Percentiles rank a stretch among this genome's conserved stretches.
Evolutionary conservation across 345 rosid species (phyloP).

Genomic region (Moringa oleifera): DNA sequence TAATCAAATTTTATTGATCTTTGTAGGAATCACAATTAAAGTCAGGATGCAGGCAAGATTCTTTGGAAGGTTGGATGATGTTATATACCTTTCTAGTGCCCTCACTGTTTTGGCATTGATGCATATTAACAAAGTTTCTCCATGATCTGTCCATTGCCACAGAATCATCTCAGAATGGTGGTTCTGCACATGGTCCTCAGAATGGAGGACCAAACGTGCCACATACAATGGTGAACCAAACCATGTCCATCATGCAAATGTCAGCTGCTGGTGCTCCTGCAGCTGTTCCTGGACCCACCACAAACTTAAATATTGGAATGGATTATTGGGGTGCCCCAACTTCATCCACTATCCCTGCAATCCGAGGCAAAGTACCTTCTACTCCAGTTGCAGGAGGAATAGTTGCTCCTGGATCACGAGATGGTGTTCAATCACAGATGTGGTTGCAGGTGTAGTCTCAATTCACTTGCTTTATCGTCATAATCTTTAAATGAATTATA

Average conservation of each 20-base stretch:
- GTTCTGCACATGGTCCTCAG: conserved; percentile 52
- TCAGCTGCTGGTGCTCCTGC: conserved; percentile 47
- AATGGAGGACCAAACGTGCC: conserved; percentile 58
- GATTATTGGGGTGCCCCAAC: conserved; percentile 93
- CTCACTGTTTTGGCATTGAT: not conserved
- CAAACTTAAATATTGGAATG: conserved; percentile 97
- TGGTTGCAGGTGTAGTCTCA: conserved; percentile 62
- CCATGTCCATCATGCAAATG: conserved; percentile 57
- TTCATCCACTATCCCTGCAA: conserved; percentile 49
- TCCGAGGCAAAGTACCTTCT: conserved; percentile 69
- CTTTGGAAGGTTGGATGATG: conserved; percentile 54
- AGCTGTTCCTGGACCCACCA: conserved; percentile 75
- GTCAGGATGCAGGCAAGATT: conserved; percentile 74
- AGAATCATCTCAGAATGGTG: conserved; percentile 76
- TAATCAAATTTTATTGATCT: conserved; percentile 14
- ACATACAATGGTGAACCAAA: conserved; percentile 39
- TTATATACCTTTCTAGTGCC: not conserved
- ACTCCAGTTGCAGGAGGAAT: conserved; percentile 63
- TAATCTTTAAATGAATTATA: not conserved
- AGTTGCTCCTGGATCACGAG: conserved; percentile 60
- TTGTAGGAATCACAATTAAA: conserved; percentile 64
- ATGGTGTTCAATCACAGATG: conserved; percentile 60
- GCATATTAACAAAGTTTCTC: not conserved
- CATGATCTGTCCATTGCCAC: conserved; percentile 26
- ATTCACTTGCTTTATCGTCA: not conserved